Evolutionary conservation across 2,329 filamentous ascomycete genomes (phyloP).

Genomic region (Phialocephala subalpina): DNA sequence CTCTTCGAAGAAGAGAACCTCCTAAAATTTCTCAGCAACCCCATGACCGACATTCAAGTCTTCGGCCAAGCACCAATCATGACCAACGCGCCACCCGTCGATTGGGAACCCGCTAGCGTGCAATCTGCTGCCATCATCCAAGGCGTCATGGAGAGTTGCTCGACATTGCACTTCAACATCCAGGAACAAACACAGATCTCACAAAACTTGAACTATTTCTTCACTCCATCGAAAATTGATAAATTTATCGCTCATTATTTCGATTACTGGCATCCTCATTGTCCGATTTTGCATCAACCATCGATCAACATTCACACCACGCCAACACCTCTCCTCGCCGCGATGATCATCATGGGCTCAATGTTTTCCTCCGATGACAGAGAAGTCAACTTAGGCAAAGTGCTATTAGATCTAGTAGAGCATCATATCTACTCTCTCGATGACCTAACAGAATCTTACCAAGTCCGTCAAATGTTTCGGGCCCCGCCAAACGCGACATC

Average conservation of each 20-base stretch:
- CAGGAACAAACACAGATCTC: conserved; percentile 50
- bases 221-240: conserved; percentile 50
- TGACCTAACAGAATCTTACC: conserved; percentile 49
- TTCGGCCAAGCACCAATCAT: conserved; percentile 17
- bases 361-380: conserved; percentile 52
- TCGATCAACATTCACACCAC: conserved; percentile 50
- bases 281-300: conserved; percentile 51
- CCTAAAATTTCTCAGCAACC: conserved; percentile 31
- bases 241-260: conserved; percentile 53
- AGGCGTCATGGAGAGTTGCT: conserved; percentile 48
- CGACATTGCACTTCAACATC: conserved; percentile 47
- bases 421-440: conserved; percentile 52
- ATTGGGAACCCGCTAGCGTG: conserved; percentile 47
- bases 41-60: conserved; percentile 23
- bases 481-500: conserved; percentile 33
- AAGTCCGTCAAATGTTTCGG: conserved; percentile 47
- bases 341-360: conserved; percentile 52
- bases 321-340: conserved; percentile 48
- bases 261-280: conserved; percentile 53
- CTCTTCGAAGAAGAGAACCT: conserved; percentile 34
- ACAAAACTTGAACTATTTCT: conserved; percentile 48
- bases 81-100: conserved; percentile 12
- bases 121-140: conserved; percentile 50
- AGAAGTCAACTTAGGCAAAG: conserved; percentile 48
- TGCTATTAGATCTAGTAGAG: conserved; percentile 52